Evolutionary conservation across 345 rosid species (phyloP).

Genomic region (Populus deltoides): DNA sequence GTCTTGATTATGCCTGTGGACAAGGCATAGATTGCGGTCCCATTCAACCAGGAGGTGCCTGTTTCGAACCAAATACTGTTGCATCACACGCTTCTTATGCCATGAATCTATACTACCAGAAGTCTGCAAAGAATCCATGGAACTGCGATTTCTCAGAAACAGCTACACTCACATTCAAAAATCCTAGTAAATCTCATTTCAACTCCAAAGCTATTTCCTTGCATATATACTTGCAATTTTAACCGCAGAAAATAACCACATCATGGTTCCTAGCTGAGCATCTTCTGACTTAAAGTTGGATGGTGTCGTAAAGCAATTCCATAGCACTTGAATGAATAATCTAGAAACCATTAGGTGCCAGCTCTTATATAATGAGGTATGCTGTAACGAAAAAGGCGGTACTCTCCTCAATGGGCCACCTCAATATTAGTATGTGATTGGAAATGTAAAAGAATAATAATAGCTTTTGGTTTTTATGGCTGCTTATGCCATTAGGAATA

Average conservation of each 20-base stretch:
- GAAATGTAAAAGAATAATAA: neutral
- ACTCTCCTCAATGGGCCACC: neutral
- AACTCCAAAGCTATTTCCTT: neutral
- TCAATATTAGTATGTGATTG: neutral
- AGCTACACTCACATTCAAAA: conserved; percentile 48
- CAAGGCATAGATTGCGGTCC: conserved; percentile 68
- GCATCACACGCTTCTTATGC: conserved; percentile 82
- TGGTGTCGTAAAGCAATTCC: neutral
- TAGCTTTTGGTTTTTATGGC: neutral
- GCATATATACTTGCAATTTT: neutral
- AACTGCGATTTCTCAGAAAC: conserved; percentile 85
- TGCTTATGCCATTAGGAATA: neutral
- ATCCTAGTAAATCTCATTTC: conserved; percentile 59
- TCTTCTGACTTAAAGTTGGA: neutral
- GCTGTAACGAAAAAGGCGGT: neutral
- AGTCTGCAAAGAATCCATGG: conserved; percentile 38
- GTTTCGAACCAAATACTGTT: conserved; percentile 70
- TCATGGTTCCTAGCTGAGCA: neutral
- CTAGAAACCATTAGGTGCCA: neutral
- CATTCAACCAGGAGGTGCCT: conserved; percentile 79
- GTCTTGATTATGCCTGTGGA: conserved; percentile 78
- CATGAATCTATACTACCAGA: conserved; percentile 78
- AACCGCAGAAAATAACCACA: neutral
- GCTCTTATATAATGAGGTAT: neutral
- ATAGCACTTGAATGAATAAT: neutral